Conservation (phyloP, 306 rosid genomes). For the Pterocarpus macrocarpus region DNA sequence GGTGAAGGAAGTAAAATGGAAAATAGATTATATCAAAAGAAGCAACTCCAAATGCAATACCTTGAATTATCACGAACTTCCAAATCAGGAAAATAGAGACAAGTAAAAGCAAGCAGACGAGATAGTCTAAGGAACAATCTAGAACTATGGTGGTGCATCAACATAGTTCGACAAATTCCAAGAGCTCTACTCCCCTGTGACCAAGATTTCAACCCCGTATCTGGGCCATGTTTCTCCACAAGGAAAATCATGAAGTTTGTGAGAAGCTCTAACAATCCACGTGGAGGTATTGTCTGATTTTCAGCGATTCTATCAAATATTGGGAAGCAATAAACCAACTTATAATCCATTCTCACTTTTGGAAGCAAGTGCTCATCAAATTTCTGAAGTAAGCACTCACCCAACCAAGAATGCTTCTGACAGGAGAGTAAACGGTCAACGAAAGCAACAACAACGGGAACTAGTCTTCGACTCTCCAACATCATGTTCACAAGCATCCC, state of each 20-base stretch:
- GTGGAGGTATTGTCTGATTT: constrained; percentile 82
- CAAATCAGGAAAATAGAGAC: constrained; percentile 92
- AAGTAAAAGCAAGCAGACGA: constrained; percentile 79
- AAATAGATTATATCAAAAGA: constrained; percentile 20
- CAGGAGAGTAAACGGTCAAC: constrained; percentile 85
- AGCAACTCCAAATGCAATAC: constrained; percentile 52
- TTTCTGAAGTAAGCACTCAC: constrained; percentile 88
- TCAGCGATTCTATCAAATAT: constrained; percentile 87
- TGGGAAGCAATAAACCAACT: constrained; percentile 79
- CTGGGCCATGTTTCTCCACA: constrained; percentile 88
- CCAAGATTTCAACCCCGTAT: constrained; percentile 84
- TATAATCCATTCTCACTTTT: constrained; percentile 80
- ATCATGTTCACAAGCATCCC: constrained; percentile 81
- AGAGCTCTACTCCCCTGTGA: constrained; percentile 95
- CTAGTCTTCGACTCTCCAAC: constrained; percentile 76
- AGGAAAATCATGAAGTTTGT: constrained; percentile 83
- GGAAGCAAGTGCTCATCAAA: constrained; percentile 90
- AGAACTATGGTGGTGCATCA: constrained; percentile 91
- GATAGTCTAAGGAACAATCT: constrained; percentile 86
- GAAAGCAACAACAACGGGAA: constrained; percentile 85
- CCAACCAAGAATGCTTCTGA: constrained; percentile 85
- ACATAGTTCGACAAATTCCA: constrained; percentile 86
- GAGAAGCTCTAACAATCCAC: constrained; percentile 78
- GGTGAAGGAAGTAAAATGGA: constrained; percentile 19
- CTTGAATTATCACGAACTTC: constrained; percentile 98